Percentiles rank a stretch among this genome's conserved stretches.
phyloP scores from a whole-genome alignment of 169 alveolate species.

The Plasmodium knowlesi region DNA sequence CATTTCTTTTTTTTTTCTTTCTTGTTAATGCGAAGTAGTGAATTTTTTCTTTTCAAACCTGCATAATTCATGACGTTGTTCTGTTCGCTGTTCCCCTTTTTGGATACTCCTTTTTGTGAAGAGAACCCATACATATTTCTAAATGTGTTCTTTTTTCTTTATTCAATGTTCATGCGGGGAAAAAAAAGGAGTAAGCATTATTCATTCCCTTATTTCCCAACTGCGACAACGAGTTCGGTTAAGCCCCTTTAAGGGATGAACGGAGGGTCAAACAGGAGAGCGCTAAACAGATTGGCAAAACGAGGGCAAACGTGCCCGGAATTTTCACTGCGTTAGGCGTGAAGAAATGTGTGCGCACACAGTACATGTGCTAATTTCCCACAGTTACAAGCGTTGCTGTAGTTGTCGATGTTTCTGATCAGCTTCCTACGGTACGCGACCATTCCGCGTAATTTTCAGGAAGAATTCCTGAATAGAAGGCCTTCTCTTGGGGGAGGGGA shows the following conservation, averaged over 20 bases:
- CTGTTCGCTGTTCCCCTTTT: slow-evolving; percentile 4
- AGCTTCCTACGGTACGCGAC: neutral
- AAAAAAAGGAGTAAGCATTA: neutral
- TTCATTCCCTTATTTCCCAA: neutral
- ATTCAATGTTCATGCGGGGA: slow-evolving; percentile 15
- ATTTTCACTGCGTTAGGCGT: neutral
- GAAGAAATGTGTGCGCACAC: neutral
- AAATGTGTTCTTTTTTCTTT: slow-evolving; percentile 1
- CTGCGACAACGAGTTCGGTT: neutral
- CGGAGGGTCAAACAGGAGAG: neutral
- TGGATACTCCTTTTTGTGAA: neutral
- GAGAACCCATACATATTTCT: slow-evolving; percentile 17
- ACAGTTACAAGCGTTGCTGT: neutral
- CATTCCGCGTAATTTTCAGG: neutral
- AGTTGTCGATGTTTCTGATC: neutral
- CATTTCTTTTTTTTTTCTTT: neutral
- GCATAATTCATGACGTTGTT: neutral
- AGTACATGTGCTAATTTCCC: neutral
- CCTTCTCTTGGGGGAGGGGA: neutral
- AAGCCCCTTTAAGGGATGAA: neutral
- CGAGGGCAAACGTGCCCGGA: neutral
- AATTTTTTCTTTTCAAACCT: neutral
- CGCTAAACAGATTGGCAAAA: neutral
- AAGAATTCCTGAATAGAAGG: neutral
- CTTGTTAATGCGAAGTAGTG: too few relatives aligned